Conservation (phyloP, 2,329 filamentous ascomycete species). For the Aspergillus sclerotialis region DNA sequence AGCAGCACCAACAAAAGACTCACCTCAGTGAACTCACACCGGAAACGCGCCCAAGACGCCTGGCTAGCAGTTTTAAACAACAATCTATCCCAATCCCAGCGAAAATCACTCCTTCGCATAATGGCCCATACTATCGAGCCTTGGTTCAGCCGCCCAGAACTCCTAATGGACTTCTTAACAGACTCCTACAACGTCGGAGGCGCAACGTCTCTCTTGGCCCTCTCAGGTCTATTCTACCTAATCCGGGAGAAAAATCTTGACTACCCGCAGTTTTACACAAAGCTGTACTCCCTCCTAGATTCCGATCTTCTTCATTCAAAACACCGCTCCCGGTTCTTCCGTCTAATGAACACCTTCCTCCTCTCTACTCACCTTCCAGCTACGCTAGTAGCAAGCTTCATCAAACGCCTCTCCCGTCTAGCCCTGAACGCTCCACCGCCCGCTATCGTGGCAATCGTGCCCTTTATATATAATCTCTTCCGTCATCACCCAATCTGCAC, state of each 20-base stretch:
- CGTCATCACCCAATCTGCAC: constrained; percentile 84
- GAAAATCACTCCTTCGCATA: constrained; percentile 68
- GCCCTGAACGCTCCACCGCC: constrained; percentile 83
- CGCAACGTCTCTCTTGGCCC: constrained; percentile 75
- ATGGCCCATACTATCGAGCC: constrained; percentile 75
- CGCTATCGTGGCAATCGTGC: constrained; percentile 80
- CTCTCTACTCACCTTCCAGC: constrained; percentile 87
- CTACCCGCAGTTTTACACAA: constrained; percentile 88
- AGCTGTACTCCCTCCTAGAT: constrained; percentile 89
- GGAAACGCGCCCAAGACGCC: constrained; percentile 73
- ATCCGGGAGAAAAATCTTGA: constrained; percentile 92
- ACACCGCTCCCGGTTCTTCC: constrained; percentile 88
- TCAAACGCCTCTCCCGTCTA: constrained; percentile 83
- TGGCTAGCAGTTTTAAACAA: constrained; percentile 71
- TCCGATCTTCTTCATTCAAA: constrained; percentile 83
- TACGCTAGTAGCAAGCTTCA: constrained; percentile 84
- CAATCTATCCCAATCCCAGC: constrained; percentile 62
- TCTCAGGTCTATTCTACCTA: constrained; percentile 90
- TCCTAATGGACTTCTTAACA: constrained; percentile 94
- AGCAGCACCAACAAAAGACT: constrained; percentile 65
- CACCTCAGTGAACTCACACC: constrained; percentile 62
- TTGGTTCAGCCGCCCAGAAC: constrained; percentile 81
- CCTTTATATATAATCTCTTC: constrained; percentile 92
- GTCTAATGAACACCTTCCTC: constrained; percentile 84
- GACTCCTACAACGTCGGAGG: constrained; percentile 85